Conservation (phyloP, 192 early-diverging fungal species). For the Backusella macrospora region DNA sequence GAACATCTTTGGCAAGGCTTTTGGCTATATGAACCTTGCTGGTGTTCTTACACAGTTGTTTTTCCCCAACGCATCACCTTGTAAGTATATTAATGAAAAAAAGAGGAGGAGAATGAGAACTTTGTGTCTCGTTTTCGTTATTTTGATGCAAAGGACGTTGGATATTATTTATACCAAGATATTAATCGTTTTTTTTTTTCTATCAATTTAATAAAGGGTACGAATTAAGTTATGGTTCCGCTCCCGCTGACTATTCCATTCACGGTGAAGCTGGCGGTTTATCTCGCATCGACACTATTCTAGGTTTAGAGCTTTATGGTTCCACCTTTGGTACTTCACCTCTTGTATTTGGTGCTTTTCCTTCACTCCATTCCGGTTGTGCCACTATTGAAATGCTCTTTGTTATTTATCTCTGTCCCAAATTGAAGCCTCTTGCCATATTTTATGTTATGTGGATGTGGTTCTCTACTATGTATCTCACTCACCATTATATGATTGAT, state of each 20-base stretch:
- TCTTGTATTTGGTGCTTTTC: slow-evolving; percentile 77
- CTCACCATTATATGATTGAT: slow-evolving; percentile 75
- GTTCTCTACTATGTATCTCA: slow-evolving; percentile 77
- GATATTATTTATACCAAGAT: background rate
- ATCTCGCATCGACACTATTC: slow-evolving; percentile 64
- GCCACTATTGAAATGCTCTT: slow-evolving; percentile 66
- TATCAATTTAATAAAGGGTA: slow-evolving; percentile 53
- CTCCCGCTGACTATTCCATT: slow-evolving; percentile 63
- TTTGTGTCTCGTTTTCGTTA: background rate
- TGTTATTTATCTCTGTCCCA: slow-evolving; percentile 48
- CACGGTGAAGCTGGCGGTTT: slow-evolving; percentile 70
- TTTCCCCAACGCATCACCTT: slow-evolving; percentile 70
- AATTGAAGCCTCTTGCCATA: slow-evolving; percentile 42
- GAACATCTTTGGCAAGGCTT: slow-evolving; percentile 55
- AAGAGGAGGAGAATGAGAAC: background rate
- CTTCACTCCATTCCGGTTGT: slow-evolving; percentile 71
- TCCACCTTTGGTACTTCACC: slow-evolving; percentile 66
- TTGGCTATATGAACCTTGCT: slow-evolving; percentile 67
- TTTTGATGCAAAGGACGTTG: background rate
- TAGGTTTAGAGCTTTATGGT: slow-evolving; percentile 62
- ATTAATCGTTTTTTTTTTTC: background rate
- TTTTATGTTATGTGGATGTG: slow-evolving; percentile 71
- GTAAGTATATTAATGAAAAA: slow-evolving; percentile 43
- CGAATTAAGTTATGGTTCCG: slow-evolving; percentile 59
- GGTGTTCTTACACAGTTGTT: slow-evolving; percentile 68